Evolutionary conservation across 768 basidiomycete species (phyloP), one percentile per base, ranked within the genome.

Genomic region (Phaeotremella fagi): DNA sequence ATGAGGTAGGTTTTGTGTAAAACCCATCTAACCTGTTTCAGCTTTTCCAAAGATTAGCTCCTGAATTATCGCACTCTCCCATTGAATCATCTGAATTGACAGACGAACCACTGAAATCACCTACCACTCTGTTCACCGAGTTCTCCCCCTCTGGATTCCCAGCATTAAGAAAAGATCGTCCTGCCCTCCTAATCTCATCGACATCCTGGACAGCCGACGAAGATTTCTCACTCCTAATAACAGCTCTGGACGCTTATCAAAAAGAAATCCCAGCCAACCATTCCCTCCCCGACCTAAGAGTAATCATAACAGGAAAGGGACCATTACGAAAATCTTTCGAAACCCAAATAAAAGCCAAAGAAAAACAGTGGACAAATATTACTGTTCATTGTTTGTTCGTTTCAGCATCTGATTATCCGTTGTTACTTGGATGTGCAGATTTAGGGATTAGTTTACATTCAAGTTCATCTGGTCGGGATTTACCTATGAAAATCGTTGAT

Each of bases 401-500:
- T 16, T 87, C 88, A 61, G 83, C 86, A 20, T 83, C 83, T 61
- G 91, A 98, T 67, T 99, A 99, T 73, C 91, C 95, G 0, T 66
- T 82, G 1, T 72, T 98, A 26, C 77, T 99, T 3, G 94, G 92
- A 27, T 86, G 88, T 3, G 89, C 91, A 9, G 91, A 99, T 73
- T 64, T 99, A 35, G 95, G 95, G 2, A 81, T 98, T 52, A 90
- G 84, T 56, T 76, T 99, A 45, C 95, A 99, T 76, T 82, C 83
- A 4, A 92, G 89, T 72, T 90, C 89, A 0, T 92, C 89, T 1
- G 86, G 82, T 1, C 76, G 91, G 52, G 95, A 99, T 75, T 77
- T 99, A 50, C 95, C 95, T 2, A 99, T 99, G 95, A 99, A 99
- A 74, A 84, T 99, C 3, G 90, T 99, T 5, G 95, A 99, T 73